These are phyloP conservation scores for Cryptococcus sp. DNA, from an alignment of 1,284 basidiomycete genomes.

Conservation along the genomic window DNA sequence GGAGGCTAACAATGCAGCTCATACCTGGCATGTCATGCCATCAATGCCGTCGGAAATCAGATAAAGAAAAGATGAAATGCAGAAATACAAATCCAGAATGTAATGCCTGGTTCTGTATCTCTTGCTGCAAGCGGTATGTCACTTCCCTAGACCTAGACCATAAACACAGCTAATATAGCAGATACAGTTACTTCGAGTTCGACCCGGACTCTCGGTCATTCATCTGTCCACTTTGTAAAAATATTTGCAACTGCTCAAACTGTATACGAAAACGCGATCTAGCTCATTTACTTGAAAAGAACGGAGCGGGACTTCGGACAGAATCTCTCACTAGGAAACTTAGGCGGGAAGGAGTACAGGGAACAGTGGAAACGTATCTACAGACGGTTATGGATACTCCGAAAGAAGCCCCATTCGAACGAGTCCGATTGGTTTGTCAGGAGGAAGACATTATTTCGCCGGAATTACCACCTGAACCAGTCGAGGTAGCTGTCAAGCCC, in stretches of 20 bases:
- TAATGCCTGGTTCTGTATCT: constrained; percentile 29
- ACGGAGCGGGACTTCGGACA: constrained; percentile 5
- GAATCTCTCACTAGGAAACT: constrained; percentile 3
- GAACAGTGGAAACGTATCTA: constrained; percentile 1
- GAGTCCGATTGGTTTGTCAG: constrained; percentile 31
- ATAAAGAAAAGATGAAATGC: constrained; percentile 42
- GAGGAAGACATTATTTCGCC: constrained; percentile 26
- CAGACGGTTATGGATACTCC: neutral
- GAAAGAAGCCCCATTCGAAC: constrained; percentile 27
- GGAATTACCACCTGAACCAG: constrained; percentile 16
- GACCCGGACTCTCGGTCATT: constrained; percentile 38
- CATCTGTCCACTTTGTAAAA: constrained; percentile 42
- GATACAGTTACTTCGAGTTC: constrained; percentile 42
- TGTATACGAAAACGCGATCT: constrained; percentile 37
- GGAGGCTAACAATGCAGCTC: constrained; percentile 13
- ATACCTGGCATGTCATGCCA: constrained; percentile 36
- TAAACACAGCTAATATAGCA: constrained; percentile 8
- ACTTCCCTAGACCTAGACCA: neutral
- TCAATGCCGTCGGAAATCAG: constrained; percentile 39
- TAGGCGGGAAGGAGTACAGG: neutral
- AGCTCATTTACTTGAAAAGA: constrained; percentile 21
- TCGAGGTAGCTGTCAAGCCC: neutral
- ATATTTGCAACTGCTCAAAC: constrained; percentile 37
- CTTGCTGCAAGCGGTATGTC: constrained; percentile 39
- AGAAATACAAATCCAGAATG: constrained; percentile 35